phyloP scores from a whole-genome alignment of 768 basidiomycete species.

The Cyclocybe aegerita region DNA sequence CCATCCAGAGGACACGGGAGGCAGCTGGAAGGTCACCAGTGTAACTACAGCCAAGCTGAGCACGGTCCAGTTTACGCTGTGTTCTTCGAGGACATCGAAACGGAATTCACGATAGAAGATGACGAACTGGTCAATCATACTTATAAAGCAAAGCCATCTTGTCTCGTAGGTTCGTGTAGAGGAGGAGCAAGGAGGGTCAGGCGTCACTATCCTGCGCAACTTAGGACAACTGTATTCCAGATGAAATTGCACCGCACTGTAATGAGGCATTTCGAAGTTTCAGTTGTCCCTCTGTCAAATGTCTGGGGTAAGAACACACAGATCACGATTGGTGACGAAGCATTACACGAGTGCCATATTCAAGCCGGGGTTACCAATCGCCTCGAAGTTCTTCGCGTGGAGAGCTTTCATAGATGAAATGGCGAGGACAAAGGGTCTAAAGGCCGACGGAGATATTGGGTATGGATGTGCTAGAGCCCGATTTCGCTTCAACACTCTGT shows the following conservation, averaged over 20 bases:
- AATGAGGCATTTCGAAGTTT: conserved; percentile 27
- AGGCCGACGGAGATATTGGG: conserved; percentile 31
- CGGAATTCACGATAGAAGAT: too few relatives aligned
- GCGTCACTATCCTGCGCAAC: conserved; percentile 48
- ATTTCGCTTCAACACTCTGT: conserved; percentile 51
- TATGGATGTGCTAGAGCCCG: conserved; percentile 42
- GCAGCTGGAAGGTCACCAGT: too few relatives aligned
- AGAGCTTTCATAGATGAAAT: conserved; percentile 50
- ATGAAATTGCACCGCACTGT: conserved; percentile 57
- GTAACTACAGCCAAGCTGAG: too few relatives aligned
- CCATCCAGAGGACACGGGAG: too few relatives aligned
- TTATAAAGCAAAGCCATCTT: background rate
- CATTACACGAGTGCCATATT: too few relatives aligned
- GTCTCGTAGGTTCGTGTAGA: background rate
- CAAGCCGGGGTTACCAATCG: too few relatives aligned
- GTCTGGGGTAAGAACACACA: too few relatives aligned
- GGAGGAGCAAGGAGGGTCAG: conserved; percentile 25
- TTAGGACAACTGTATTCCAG: conserved; percentile 54
- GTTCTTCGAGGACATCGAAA: too few relatives aligned
- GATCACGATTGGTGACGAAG: too few relatives aligned
- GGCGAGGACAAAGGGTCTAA: conserved; percentile 17
- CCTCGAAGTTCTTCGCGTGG: conserved; percentile 40
- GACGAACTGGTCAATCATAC: too few relatives aligned
- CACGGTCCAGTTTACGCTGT: too few relatives aligned
- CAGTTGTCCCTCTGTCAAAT: too few relatives aligned